Evolutionary conservation across 2,329 filamentous ascomycete genomes (phyloP).

Genomic region (Calonectria leucothoes): DNA sequence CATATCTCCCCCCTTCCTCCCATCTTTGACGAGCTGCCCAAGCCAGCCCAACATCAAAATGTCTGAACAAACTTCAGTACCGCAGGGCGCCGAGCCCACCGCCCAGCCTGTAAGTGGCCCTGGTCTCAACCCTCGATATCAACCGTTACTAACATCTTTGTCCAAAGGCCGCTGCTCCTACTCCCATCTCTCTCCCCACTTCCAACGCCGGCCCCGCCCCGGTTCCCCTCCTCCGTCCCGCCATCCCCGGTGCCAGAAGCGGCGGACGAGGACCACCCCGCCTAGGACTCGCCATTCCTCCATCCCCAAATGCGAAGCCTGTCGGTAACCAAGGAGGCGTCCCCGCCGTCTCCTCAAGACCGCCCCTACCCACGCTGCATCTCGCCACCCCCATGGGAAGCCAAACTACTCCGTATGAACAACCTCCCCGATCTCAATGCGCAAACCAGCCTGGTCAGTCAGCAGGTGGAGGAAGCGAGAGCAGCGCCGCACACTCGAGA

Average conservation of each 20-base stretch:
- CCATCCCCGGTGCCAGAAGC: conserved; percentile 77
- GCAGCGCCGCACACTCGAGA: conserved; percentile 81
- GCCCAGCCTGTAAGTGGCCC: conserved; percentile 35
- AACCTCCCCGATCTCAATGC: conserved; percentile 62
- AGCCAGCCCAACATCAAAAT: conserved; percentile 32
- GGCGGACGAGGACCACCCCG: conserved; percentile 76
- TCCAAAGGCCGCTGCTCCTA: conserved; percentile 34
- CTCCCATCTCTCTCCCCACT: conserved; percentile 45
- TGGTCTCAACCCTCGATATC: neutral
- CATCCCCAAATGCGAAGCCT: conserved; percentile 84
- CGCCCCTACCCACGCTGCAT: conserved; percentile 81
- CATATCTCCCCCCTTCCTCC: neutral
- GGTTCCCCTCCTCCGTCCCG: conserved; percentile 84
- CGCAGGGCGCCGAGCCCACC: conserved; percentile 35
- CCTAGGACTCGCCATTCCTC: conserved; percentile 89
- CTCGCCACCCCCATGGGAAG: conserved; percentile 91
- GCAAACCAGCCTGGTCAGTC: conserved; percentile 70
- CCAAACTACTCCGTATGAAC: conserved; percentile 77
- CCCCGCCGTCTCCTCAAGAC: conserved; percentile 50
- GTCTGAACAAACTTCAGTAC: conserved; percentile 37
- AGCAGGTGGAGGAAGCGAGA: conserved; percentile 82
- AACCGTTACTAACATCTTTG: conserved; percentile 29
- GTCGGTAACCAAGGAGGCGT: conserved; percentile 65
- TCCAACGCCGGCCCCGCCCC: conserved; percentile 65
- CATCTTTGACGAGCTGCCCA: conserved; percentile 18